Percentiles rank a stretch among this genome's conserved stretches.
These are phyloP conservation scores for Gracilaria gracilis DNA, from an alignment of 23 red algal species.

Conservation along the genomic window DNA sequence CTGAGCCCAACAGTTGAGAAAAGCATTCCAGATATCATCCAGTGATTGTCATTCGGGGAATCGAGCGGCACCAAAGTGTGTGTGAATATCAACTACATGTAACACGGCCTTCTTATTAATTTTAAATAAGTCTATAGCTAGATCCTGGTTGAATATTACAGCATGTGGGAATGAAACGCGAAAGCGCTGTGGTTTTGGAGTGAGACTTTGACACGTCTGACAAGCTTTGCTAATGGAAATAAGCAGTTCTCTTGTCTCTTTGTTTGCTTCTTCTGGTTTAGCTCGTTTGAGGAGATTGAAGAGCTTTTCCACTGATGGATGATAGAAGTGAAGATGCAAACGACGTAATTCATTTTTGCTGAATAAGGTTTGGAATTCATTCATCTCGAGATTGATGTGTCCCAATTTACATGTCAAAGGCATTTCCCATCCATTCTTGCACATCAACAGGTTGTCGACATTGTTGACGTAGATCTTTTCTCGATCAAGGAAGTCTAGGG, in stretches of 20 bases:
- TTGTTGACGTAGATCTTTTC: slow-evolving; percentile 4
- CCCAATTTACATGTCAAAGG: not conserved
- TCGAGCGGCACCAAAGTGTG: slow-evolving; percentile 29
- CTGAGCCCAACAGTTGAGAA: slow-evolving; percentile 40
- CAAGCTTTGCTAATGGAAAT: not conserved
- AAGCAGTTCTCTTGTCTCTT: not conserved
- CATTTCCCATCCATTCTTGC: not conserved
- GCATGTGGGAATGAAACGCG: slow-evolving; percentile 6
- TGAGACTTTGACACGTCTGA: slow-evolving; percentile 17
- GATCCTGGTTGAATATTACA: slow-evolving; percentile 34
- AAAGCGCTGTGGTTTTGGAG: slow-evolving; percentile 18
- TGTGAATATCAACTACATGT: slow-evolving; percentile 41
- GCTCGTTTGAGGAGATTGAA: slow-evolving; percentile 28
- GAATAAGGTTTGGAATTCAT: not conserved
- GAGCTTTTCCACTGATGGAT: slow-evolving; percentile 25
- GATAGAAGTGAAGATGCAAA: slow-evolving; percentile 28
- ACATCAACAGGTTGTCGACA: too few relatives aligned
- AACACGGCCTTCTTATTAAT: slow-evolving; percentile 32
- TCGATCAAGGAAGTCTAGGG: not conserved
- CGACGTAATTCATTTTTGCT: not conserved
- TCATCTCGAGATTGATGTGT: not conserved
- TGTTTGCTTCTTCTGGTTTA: slow-evolving; percentile 22
- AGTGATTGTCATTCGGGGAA: not conserved
- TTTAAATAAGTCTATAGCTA: slow-evolving; percentile 16
- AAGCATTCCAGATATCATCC: slow-evolving; percentile 45